These are phyloP conservation scores for Musa beccarii DNA, from an alignment of 176 grass and related monocot species.

Conservation along the genomic window DNA sequence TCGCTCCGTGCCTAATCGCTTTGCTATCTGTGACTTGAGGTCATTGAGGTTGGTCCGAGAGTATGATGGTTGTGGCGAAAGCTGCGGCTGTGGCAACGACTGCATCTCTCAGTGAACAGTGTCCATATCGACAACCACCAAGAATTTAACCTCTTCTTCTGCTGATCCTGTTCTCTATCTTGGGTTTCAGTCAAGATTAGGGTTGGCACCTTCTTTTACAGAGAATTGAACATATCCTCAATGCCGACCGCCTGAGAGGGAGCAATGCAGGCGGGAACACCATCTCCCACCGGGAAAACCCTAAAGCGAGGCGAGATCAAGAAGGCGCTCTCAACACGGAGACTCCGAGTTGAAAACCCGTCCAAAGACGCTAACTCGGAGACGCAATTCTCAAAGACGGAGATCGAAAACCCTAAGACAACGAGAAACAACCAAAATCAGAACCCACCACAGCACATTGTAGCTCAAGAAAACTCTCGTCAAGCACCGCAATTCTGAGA, in stretches of 20 bases:
- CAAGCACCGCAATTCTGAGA: neutral
- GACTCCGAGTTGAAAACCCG: slow-evolving; percentile 22
- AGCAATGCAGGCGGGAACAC: slow-evolving; percentile 40
- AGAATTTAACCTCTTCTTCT: neutral
- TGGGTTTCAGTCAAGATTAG: slow-evolving; percentile 28
- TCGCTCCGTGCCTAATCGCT: slow-evolving; percentile 31
- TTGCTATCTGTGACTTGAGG: slow-evolving; percentile 61
- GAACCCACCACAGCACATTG: neutral
- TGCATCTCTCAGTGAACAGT: slow-evolving; percentile 37
- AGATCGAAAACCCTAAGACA: slow-evolving; percentile 1
- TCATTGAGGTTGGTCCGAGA: slow-evolving; percentile 50
- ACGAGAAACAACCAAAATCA: neutral
- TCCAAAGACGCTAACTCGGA: slow-evolving; percentile 16
- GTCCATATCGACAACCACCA: slow-evolving; percentile 33
- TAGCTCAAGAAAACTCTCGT: neutral
- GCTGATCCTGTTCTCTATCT: neutral
- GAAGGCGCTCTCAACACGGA: slow-evolving; percentile 7
- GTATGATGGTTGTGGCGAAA: neutral
- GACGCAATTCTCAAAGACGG: neutral
- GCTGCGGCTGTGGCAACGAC: slow-evolving; percentile 15
- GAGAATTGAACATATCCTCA: neutral
- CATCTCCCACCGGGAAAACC: slow-evolving; percentile 41
- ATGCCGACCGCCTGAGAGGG: slow-evolving; percentile 2
- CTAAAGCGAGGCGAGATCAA: slow-evolving; percentile 22
- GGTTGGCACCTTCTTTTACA: slow-evolving; percentile 51